phyloP scores from a whole-genome alignment of 345 rosid genomes.

The Carallia pectinifolia region DNA sequence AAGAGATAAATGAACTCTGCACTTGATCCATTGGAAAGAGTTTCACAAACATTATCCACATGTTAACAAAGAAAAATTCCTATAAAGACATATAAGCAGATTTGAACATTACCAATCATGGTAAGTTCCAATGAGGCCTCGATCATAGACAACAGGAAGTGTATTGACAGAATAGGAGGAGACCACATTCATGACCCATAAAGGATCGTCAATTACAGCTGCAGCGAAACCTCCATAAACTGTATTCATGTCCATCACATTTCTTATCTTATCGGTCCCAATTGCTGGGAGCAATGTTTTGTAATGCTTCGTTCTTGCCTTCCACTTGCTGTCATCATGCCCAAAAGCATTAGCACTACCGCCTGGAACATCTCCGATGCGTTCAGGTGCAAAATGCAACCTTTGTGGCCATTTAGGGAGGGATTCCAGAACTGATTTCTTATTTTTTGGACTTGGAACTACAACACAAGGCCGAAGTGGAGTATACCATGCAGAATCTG shows the following conservation, averaged over 20 bases:
- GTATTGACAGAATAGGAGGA: conserved; percentile 82
- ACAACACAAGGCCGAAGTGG: conserved; percentile 89
- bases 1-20: conserved; percentile 1
- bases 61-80: too few relatives aligned
- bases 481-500: conserved; percentile 97
- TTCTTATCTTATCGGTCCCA: conserved; percentile 80
- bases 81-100: conserved; percentile 2
- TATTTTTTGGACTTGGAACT: conserved; percentile 64
- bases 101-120: conserved; percentile 72
- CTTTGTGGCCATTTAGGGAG: conserved; percentile 88
- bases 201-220: conserved; percentile 63
- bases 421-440: conserved; percentile 56
- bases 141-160: conserved; percentile 78
- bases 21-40: too few relatives aligned
- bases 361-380: conserved; percentile 64
- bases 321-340: conserved; percentile 87
- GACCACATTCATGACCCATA: conserved; percentile 95
- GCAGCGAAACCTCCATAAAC: conserved; percentile 92
- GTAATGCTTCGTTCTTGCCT: conserved; percentile 76
- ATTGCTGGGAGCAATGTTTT: conserved; percentile 75
- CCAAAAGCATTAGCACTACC: conserved; percentile 62
- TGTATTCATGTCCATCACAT: conserved; percentile 99
- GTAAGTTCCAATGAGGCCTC: conserved; percentile 93
- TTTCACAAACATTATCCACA: too few relatives aligned
- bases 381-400: conserved; percentile 67